phyloP scores from a whole-genome alignment of 192 early-diverging fungal species.

The Linnemannia schmuckeri region DNA sequence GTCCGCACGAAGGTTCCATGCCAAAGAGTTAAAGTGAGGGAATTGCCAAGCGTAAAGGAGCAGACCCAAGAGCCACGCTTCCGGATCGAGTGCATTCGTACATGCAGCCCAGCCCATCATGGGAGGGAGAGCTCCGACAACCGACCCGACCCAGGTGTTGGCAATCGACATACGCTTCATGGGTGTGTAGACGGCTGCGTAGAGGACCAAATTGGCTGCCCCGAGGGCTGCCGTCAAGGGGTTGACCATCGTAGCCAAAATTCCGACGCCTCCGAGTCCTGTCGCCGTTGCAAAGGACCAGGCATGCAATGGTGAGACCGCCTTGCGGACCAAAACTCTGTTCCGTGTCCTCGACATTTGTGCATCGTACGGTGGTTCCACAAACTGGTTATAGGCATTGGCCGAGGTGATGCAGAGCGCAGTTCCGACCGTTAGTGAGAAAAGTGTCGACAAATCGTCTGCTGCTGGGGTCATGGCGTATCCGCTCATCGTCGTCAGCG shows the following conservation, averaged over 20 bases:
- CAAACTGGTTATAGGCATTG: constrained; percentile 97
- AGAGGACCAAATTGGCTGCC: constrained; percentile 88
- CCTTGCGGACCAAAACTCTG: constrained; percentile 85
- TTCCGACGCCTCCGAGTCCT: constrained; percentile 74
- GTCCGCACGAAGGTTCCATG: constrained; percentile 92
- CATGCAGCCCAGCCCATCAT: constrained; percentile 98
- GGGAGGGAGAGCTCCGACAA: constrained; percentile 98
- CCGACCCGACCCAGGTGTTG: constrained; percentile 96
- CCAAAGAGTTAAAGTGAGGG: constrained; percentile 96
- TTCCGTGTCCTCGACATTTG: constrained; percentile 96
- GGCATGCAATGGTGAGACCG: constrained; percentile 82
- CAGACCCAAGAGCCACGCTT: constrained; percentile 84
- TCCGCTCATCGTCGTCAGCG: constrained; percentile 94
- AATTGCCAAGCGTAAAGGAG: constrained; percentile 98
- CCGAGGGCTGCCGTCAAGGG: constrained; percentile 88
- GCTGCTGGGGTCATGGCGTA: constrained; percentile 92
- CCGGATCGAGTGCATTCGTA: constrained; percentile 78
- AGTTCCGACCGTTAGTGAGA: constrained; percentile 89
- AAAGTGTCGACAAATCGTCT: constrained; percentile 67
- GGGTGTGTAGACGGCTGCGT: constrained; percentile 91
- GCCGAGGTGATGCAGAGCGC: constrained; percentile 89
- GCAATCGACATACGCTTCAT: constrained; percentile 93
- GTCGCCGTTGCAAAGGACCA: constrained; percentile 77
- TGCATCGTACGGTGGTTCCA: constrained; percentile 95
- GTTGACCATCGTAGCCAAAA: constrained; percentile 85